phyloP scores from a whole-genome alignment of 768 basidiomycete species.

The Boletus rubroflammeus region DNA sequence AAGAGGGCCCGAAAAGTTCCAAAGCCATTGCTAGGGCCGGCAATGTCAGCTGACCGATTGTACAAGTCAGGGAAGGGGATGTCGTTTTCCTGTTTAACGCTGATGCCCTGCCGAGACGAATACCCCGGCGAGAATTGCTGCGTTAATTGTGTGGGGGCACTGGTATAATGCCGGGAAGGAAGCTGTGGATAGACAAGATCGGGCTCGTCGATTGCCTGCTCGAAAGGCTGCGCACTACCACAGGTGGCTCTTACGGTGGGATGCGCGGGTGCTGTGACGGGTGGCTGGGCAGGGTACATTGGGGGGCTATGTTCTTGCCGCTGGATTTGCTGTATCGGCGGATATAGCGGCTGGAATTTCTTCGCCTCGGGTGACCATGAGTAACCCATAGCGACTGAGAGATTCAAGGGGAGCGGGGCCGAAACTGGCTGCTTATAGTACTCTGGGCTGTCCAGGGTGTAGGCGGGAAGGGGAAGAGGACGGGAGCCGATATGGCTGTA shows the following conservation, averaged over 20 bases:
- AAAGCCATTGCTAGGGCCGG: slow-evolving; percentile 23
- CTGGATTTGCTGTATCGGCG: slow-evolving; percentile 30
- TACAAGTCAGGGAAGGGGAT: slow-evolving; percentile 26
- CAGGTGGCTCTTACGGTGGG: slow-evolving; percentile 15
- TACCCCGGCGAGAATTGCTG: slow-evolving; percentile 24
- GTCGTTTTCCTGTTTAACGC: slow-evolving; percentile 30
- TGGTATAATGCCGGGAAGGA: slow-evolving; percentile 24
- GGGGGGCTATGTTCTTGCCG: slow-evolving; percentile 23
- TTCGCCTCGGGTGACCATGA: slow-evolving; percentile 31
- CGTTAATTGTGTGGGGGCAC: slow-evolving; percentile 15
- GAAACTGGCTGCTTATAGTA: slow-evolving; percentile 33
- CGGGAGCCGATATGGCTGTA: slow-evolving; percentile 24
- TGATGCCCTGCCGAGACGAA: slow-evolving; percentile 18
- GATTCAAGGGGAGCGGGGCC: slow-evolving; percentile 30
- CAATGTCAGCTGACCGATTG: slow-evolving; percentile 20
- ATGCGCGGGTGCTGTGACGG: slow-evolving; percentile 8
- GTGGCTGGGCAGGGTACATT: slow-evolving; percentile 18
- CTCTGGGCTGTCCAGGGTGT: slow-evolving; percentile 22
- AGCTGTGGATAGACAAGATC: slow-evolving; percentile 24
- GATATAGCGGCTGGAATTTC: slow-evolving; percentile 37
- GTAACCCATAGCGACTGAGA: slow-evolving; percentile 33
- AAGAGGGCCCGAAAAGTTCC: slow-evolving; percentile 20
- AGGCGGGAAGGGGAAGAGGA: slow-evolving; percentile 22
- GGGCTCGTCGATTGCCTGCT: slow-evolving; percentile 26
- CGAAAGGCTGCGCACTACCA: slow-evolving; percentile 17